Evolutionary conservation across 768 basidiomycete genomes (phyloP), one percentile per base, ranked within the genome.

Genomic region (Cubamyces sp.): DNA sequence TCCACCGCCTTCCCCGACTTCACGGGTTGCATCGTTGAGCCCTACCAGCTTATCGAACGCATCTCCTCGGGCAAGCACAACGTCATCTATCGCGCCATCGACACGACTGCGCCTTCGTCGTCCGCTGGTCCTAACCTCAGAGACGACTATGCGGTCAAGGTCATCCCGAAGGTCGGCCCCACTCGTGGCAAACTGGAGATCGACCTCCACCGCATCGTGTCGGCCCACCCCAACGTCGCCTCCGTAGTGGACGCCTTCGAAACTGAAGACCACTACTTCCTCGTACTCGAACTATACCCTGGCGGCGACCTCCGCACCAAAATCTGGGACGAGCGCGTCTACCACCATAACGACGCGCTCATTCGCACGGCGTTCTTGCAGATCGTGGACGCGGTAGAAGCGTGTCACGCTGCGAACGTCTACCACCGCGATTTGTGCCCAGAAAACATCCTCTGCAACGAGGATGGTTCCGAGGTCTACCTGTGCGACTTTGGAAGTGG

Each of bases 391-490:
- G 79, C 83, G 1, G 79, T 86, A 65, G 74, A 79, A 46, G 77
- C 79, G 66, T 82, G 80, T 68, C 84, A 86, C 65, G 61, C 70
- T 42, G 71, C 77, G 41, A 76, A 78, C 40, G 78, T 85, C 75
- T 98, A 96, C 76, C 97, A 98, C 76, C 91, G 97, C 46, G 97
- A 99, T 74, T 94, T 98, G 90, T 98, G 98, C 76, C 97, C 97
- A 30, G 96, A 98, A 74, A 99, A 99, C 70, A 89, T 98, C 18
- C 86, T 99, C 49, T 77, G 75, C 64, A 74, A 69, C 75, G 39
- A 69, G 78, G 60, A 81, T 57, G 79, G 78, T 15, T 68, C 69
- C 56, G 62, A 71, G 65, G 74, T 82, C 61, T 74, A 76, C 51
- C 66, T 85, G 39, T 76, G 80, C 19, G 84, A 85, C 73, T 83